Evolutionary conservation across 768 basidiomycete genomes (phyloP), one percentile per base, ranked within the genome.

Genomic region (Hebeloma cylindrosporum): DNA sequence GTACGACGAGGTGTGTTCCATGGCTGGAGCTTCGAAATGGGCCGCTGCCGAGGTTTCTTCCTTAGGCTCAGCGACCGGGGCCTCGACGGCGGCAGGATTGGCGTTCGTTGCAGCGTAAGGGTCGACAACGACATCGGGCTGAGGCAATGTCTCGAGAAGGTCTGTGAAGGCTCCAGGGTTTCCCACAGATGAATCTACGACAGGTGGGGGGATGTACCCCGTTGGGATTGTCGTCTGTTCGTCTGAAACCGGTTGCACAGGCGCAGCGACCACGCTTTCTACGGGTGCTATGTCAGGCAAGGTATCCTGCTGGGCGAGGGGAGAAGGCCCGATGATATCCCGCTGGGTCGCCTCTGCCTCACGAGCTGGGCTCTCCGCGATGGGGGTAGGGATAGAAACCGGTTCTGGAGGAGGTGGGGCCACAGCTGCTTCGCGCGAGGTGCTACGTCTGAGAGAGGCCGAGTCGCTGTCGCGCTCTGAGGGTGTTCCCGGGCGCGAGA

Each of bases 361-460:
- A 18, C 82, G 73, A 6, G 72, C 73, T 21, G 85, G 83, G 2
- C 82, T 85, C 58, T 88, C 86, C 1, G 78, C 71, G 46, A 88
- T 85, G 3, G 86, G 83, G 48, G 80, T 83, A 8, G 83, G 82
- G 20, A 56, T 34, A 9, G 56, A 45, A 3, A 53, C 44, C 10
- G 52, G 46, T 22, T 58, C 41, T 8, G 35, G 59, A 61, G 26
- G 61, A 60, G 29, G 68, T 43, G 42, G 46, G 29, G 51, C 28
- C 8, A 26, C 52, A 9, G 60, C 37, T 4, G 56, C 47, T 30
- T 58, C 56, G 32, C 47, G 56, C 7, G 56, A 57, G 1, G 45
- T 52, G 11, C 51, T 54, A 23, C 51, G 52, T 14, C 46, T 53
- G 41, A 52, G 53, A 26, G 55, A 61, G 34, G 49, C 40, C 9